Percentiles rank a stretch among this genome's conserved stretches.
These are phyloP conservation scores for Batkoa obscura DNA, from an alignment of 371 early-diverging fungal species.

Conservation along the genomic window DNA sequence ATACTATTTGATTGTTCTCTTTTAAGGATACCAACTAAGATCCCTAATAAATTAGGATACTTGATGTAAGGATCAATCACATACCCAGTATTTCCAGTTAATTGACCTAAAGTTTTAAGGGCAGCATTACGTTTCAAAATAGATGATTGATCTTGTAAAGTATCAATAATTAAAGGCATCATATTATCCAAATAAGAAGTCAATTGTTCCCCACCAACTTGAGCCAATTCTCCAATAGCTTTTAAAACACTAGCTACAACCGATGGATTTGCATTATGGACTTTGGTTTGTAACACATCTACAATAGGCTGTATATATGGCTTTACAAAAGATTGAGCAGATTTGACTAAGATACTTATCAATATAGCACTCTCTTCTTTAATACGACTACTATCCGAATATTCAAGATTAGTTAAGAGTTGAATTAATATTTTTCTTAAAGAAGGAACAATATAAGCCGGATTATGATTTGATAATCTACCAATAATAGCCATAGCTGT, in stretches of 20 bases:
- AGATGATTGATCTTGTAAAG: conserved; percentile 77
- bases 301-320: conserved; percentile 85
- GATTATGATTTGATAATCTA: conserved; percentile 67
- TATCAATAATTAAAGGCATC: conserved; percentile 74
- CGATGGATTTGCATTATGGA: conserved; percentile 54
- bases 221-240: conserved; percentile 75
- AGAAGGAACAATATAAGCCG: conserved; percentile 84
- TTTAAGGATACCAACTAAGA: conserved; percentile 64
- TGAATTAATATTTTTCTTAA: conserved; percentile 74
- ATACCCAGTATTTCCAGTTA: conserved; percentile 70
- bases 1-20: conserved; percentile 51
- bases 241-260: conserved; percentile 69
- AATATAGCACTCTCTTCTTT: conserved; percentile 79
- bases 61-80: conserved; percentile 82
- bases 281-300: conserved; percentile 63
- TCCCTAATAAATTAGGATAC: conserved; percentile 66
- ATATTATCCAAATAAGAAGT: conserved; percentile 60
- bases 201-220: conserved; percentile 72
- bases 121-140: conserved; percentile 74
- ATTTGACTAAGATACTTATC: conserved; percentile 50
- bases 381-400: conserved; percentile 58
- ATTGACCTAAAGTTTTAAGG: conserved; percentile 62
- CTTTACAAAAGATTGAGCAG: conserved; percentile 63
- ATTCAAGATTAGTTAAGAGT: conserved; percentile 80
- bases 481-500: conserved; percentile 73